A percentile compares a stretch with the other conserved stretches of the same genome.
Conservation (phyloP, 768 basidiomycete species). For the Termitomyces sp. region DNA sequence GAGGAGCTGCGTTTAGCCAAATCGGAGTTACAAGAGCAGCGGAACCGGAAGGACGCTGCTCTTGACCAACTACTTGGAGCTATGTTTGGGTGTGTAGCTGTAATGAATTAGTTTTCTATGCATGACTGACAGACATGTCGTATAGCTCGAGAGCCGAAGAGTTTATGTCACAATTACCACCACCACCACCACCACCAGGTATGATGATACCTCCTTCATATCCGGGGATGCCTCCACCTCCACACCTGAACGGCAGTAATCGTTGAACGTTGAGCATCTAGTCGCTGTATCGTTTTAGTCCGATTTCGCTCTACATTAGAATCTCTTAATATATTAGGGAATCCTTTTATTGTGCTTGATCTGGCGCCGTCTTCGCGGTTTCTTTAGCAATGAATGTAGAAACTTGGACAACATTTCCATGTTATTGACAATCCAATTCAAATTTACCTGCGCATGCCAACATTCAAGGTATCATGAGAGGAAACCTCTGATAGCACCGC, state of each 20-base stretch:
- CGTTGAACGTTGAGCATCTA: background rate
- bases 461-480: conserved; percentile 5
- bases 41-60: conserved; percentile 56
- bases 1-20: conserved; percentile 60
- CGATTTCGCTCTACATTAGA: background rate
- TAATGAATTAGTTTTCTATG: background rate
- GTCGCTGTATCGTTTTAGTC: background rate
- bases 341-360: background rate
- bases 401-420: background rate
- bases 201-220: conserved; percentile 9
- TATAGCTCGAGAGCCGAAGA: conserved; percentile 21
- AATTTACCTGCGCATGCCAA: background rate
- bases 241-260: conserved; percentile 8
- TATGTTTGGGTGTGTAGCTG: conserved; percentile 46
- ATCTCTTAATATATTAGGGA: background rate
- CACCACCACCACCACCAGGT: conserved; percentile 14
- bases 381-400: background rate
- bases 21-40: conserved; percentile 48
- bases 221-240: background rate
- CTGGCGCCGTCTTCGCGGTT: background rate
- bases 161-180: conserved; percentile 17
- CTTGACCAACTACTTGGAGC: conserved; percentile 49
- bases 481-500: conserved; percentile 16
- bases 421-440: background rate
- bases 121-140: background rate